A percentile compares a stretch with the other conserved stretches of the same genome.
Evolutionary conservation across 1,284 basidiomycete genomes (phyloP).

Genomic region (Rhodotorula sp.): DNA sequence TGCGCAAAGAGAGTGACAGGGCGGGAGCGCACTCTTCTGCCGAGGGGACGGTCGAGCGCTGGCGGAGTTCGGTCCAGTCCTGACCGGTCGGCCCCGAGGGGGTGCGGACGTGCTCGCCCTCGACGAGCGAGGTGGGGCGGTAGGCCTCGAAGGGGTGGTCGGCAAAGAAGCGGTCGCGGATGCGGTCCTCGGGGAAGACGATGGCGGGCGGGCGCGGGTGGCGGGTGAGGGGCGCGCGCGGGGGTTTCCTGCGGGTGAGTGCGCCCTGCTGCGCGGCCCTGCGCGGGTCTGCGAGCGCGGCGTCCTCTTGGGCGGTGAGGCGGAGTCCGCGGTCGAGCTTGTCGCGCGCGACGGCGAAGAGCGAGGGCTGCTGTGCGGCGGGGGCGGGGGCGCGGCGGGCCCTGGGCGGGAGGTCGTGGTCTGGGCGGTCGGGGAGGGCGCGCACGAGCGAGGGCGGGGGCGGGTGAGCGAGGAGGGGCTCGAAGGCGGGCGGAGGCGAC

Average conservation of each 20-base stretch:
- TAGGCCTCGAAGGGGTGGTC: constrained; percentile 97
- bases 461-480: constrained; percentile 81
- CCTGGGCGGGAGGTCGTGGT: constrained; percentile 48
- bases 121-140: constrained; percentile 74
- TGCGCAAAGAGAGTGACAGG: neutral
- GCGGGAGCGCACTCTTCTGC: constrained; percentile 67
- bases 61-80: constrained; percentile 72
- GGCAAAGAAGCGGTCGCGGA: constrained; percentile 86
- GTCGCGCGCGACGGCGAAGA: constrained; percentile 47
- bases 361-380: constrained; percentile 52
- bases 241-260: constrained; percentile 37
- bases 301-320: constrained; percentile 31
- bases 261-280: constrained; percentile 40
- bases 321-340: constrained; percentile 22
- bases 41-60: constrained; percentile 61
- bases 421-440: constrained; percentile 64
- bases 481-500: constrained; percentile 78
- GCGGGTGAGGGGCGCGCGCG: constrained; percentile 40
- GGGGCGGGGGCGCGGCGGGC: constrained; percentile 15
- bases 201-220: constrained; percentile 65
- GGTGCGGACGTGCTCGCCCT: constrained; percentile 57
- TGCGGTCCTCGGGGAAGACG: constrained; percentile 78
- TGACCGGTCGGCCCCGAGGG: constrained; percentile 60
- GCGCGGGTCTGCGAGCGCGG: constrained; percentile 40
- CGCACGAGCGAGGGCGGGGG: constrained; percentile 75